These are phyloP conservation scores for Aureobasidium sp. DNA, from an alignment of 2,329 filamentous ascomycete genomes.

Conservation along the genomic window DNA sequence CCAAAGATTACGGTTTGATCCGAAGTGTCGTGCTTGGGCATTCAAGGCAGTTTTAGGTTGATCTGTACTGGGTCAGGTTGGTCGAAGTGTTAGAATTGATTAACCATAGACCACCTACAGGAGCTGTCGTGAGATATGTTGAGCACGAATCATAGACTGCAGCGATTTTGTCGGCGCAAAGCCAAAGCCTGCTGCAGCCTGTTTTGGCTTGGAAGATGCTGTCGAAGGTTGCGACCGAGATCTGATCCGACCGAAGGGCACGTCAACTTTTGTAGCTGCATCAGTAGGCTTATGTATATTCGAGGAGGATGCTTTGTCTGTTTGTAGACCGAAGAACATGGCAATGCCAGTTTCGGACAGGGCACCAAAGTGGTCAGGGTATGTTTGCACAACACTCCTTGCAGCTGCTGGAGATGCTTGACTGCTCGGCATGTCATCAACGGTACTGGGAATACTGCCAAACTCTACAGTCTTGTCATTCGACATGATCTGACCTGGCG, in stretches of 20 bases:
- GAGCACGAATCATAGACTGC: neutral
- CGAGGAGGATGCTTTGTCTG: conserved; percentile 15
- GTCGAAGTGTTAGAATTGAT: neutral
- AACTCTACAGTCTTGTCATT: conserved; percentile 27
- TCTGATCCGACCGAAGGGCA: conserved; percentile 30
- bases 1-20: neutral
- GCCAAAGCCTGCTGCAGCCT: neutral
- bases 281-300: conserved; percentile 15
- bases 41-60: neutral
- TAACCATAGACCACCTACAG: neutral
- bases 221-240: neutral
- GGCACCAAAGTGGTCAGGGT: conserved; percentile 51
- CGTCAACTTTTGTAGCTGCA: conserved; percentile 41
- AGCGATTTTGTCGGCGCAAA: neutral
- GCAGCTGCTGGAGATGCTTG: conserved; percentile 16
- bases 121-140: neutral
- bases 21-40: neutral
- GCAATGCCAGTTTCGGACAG: conserved; percentile 56
- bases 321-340: conserved; percentile 19
- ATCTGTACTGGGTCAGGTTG: conserved; percentile 6
- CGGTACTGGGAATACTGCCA: conserved; percentile 40
- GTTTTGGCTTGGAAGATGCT: neutral
- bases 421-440: conserved; percentile 28
- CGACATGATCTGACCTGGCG: neutral
- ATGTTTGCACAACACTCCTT: conserved; percentile 11